Percentiles rank a stretch among this genome's conserved stretches.
phyloP scores from a whole-genome alignment of 1,284 basidiomycete genomes.

The Ustilago hordei region DNA sequence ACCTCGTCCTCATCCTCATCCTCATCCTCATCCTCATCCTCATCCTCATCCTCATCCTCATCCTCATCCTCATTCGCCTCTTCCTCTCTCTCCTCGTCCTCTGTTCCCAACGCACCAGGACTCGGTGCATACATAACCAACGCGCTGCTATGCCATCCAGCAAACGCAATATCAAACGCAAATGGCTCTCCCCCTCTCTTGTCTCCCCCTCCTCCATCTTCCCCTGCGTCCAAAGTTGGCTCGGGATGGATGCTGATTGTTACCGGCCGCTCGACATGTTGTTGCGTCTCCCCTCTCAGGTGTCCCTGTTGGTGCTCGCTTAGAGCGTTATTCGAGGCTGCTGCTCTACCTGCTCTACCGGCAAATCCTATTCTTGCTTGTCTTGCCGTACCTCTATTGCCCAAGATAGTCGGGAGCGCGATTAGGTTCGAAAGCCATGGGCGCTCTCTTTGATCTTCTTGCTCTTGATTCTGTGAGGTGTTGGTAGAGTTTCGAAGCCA shows the following conservation, averaged over 20 bases:
- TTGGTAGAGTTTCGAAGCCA: background rate
- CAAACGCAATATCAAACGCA: conserved; percentile 54
- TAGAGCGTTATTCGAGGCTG: background rate
- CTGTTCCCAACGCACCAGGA: background rate
- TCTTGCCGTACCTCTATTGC: background rate
- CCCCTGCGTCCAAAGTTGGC: background rate
- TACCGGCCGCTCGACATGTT: conserved; percentile 1
- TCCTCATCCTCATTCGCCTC: background rate
- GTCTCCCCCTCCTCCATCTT: background rate
- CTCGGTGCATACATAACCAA: conserved; percentile 30
- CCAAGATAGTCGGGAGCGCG: conserved; percentile 10
- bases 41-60: background rate
- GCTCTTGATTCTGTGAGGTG: background rate
- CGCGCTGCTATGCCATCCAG: conserved; percentile 43
- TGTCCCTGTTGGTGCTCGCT: background rate
- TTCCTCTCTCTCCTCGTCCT: background rate
- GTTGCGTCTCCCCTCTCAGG: background rate
- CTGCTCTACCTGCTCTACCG: conserved; percentile 7
- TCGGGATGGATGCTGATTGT: background rate
- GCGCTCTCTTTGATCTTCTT: conserved; percentile 10
- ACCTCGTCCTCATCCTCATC: background rate
- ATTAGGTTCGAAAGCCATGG: conserved; percentile 20
- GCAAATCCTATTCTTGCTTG: conserved; percentile 23
- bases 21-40: background rate
- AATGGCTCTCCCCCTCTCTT: conserved; percentile 10